These are phyloP conservation scores for Trifolium subterraneum DNA, from an alignment of 306 rosid species.

Conservation along the genomic window DNA sequence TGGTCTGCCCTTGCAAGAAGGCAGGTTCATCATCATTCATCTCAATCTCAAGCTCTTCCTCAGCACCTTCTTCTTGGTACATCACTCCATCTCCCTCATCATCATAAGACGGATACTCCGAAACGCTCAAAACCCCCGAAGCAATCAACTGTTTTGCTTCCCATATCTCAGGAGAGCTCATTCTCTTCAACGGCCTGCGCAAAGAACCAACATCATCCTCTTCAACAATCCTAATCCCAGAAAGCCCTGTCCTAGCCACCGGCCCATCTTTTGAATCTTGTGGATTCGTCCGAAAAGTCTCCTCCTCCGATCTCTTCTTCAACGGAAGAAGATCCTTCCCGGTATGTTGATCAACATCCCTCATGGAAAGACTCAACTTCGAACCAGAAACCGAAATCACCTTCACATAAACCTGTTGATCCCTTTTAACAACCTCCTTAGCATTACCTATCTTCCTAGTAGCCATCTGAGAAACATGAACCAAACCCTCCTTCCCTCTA, in stretches of 20 bases:
- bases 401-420: conserved; percentile 83
- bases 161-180: conserved; percentile 95
- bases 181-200: conserved; percentile 84
- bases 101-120: conserved; percentile 77
- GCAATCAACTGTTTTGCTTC: conserved; percentile 86
- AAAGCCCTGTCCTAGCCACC: conserved; percentile 70
- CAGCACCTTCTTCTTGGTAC: conserved; percentile 84
- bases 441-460: conserved; percentile 72
- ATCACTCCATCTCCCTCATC: conserved; percentile 81
- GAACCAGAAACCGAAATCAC: conserved; percentile 78
- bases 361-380: conserved; percentile 84
- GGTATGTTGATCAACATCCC: conserved; percentile 85
- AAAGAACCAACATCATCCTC: conserved; percentile 54
- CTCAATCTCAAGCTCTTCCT: conserved; percentile 88
- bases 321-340: conserved; percentile 83
- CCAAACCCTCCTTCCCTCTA: conserved; percentile 88
- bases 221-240: conserved; percentile 85
- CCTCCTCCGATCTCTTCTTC: conserved; percentile 66
- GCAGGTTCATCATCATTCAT: conserved; percentile 88
- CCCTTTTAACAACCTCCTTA: conserved; percentile 83
- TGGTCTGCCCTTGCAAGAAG: conserved; percentile 82
- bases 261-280: conserved; percentile 69
- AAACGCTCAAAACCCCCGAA: conserved; percentile 71
- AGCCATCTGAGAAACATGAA: conserved; percentile 87
- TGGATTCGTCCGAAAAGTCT: conserved; percentile 61